These are phyloP conservation scores for Vigna radiata DNA, from an alignment of 306 rosid genomes.

Conservation along the genomic window DNA sequence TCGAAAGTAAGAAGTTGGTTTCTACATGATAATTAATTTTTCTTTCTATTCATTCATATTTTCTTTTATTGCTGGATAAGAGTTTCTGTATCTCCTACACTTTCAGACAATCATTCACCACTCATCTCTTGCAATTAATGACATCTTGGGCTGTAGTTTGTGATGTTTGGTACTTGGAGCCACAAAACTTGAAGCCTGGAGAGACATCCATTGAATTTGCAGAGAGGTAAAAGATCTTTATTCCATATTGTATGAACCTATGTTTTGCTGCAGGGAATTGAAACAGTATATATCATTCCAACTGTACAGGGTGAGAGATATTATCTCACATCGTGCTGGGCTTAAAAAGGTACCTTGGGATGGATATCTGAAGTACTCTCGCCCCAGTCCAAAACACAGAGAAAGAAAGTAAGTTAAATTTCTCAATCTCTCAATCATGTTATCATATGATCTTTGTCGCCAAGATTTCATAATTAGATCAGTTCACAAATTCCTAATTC, in stretches of 20 bases:
- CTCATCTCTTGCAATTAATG: constrained; percentile 95
- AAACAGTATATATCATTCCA: constrained; percentile 19
- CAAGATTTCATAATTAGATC: background rate
- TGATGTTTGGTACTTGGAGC: constrained; percentile 99
- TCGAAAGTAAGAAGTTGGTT: constrained; percentile 70
- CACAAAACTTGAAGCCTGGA: constrained; percentile 82
- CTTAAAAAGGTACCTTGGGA: constrained; percentile 98
- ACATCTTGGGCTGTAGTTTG: constrained; percentile 99
- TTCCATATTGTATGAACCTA: constrained; percentile 18
- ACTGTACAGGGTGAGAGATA: constrained; percentile 80
- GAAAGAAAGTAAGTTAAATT: constrained; percentile 71
- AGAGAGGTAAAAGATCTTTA: constrained; percentile 68
- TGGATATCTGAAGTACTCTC: constrained; percentile 94
- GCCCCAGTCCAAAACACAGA: constrained; percentile 91
- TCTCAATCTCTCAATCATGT: constrained; percentile 3
- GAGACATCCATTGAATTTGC: constrained; percentile 98
- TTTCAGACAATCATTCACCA: constrained; percentile 95
- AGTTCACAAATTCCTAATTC: background rate
- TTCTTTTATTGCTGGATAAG: background rate
- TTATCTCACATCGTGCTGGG: constrained; percentile 88
- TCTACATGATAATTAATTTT: background rate
- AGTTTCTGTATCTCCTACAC: constrained; percentile 24
- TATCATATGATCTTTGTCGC: background rate
- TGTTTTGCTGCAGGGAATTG: constrained; percentile 14
- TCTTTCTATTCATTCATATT: background rate